These are phyloP conservation scores for Leishmania major DNA, from an alignment of 208 protist genomes.

Conservation along the genomic window DNA sequence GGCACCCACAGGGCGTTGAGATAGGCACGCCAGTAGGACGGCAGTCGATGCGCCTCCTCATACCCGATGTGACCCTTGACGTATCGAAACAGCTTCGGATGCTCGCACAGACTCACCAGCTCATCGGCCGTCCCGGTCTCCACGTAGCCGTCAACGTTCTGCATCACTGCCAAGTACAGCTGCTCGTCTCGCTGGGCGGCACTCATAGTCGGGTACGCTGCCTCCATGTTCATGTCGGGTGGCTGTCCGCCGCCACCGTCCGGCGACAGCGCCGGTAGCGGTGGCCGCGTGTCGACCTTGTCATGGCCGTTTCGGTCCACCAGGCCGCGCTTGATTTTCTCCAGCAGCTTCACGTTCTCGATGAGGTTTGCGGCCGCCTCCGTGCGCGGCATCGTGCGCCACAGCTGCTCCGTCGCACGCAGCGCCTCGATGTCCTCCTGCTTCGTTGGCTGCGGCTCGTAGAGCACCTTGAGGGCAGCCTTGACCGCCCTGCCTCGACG, in stretches of 20 bases:
- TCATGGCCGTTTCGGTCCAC: constrained; percentile 33
- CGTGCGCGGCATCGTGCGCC: constrained; percentile 43
- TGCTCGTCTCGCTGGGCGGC: constrained; percentile 36
- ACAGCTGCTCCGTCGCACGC: constrained; percentile 26
- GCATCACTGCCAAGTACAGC: constrained; percentile 54
- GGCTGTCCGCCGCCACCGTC: not conserved
- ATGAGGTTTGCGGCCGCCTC: constrained; percentile 54
- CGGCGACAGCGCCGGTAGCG: not conserved
- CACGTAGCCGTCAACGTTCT: constrained; percentile 51
- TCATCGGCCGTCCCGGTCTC: constrained; percentile 39
- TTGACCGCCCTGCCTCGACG: constrained; percentile 19
- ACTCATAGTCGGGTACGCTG: constrained; percentile 32
- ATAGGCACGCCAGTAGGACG: constrained; percentile 27
- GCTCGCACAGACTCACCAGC: constrained; percentile 60
- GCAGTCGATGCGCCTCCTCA: constrained; percentile 38
- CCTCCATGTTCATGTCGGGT: not conserved
- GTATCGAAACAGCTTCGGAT: constrained; percentile 43
- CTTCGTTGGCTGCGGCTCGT: constrained; percentile 7
- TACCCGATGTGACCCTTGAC: constrained; percentile 65
- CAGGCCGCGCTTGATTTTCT: constrained; percentile 36
- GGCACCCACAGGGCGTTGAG: constrained; percentile 44
- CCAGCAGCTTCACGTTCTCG: constrained; percentile 58
- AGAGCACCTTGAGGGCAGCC: constrained; percentile 14
- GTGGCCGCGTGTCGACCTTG: not conserved
- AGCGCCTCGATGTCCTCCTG: constrained; percentile 1